These are phyloP conservation scores for Ceratobasidium sp. DNA, from an alignment of 1,284 basidiomycete species.

Conservation along the genomic window DNA sequence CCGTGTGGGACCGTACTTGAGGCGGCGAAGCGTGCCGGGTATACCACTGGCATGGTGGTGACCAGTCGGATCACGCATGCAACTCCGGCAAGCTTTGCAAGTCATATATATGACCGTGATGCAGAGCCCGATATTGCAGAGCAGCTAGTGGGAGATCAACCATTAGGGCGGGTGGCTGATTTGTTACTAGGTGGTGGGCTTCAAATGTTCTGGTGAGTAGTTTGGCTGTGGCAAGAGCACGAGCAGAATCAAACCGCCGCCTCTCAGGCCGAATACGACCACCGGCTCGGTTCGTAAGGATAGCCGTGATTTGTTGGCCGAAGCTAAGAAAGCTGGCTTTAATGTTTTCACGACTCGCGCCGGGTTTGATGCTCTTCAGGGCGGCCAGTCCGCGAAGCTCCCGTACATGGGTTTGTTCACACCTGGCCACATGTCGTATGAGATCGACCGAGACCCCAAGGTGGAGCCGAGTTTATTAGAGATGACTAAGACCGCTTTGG, in stretches of 20 bases:
- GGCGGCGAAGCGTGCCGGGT: slow-evolving; percentile 51
- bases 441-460: slow-evolving; percentile 51
- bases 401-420: slow-evolving; percentile 50
- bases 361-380: slow-evolving; percentile 49
- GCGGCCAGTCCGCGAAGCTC: slow-evolving; percentile 41
- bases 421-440: slow-evolving; percentile 52
- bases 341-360: slow-evolving; percentile 47
- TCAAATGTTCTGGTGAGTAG: slow-evolving; percentile 18
- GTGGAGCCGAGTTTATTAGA: slow-evolving; percentile 51
- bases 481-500: slow-evolving; percentile 52
- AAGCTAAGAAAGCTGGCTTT: slow-evolving; percentile 50
- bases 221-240: too few relatives aligned
- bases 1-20: slow-evolving; percentile 53
- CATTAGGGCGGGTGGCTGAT: slow-evolving; percentile 50
- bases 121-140: slow-evolving; percentile 51
- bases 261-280: slow-evolving; percentile 49
- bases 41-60: slow-evolving; percentile 51
- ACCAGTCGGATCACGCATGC: slow-evolving; percentile 53
- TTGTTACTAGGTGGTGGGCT: slow-evolving; percentile 51
- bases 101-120: slow-evolving; percentile 52
- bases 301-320: slow-evolving; percentile 48
- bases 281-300: slow-evolving; percentile 50
- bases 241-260: too few relatives aligned
- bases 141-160: slow-evolving; percentile 50
- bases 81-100: slow-evolving; percentile 50